Evolutionary conservation across 345 rosid species (phyloP).

Genomic region (Hevea brasiliensis): DNA sequence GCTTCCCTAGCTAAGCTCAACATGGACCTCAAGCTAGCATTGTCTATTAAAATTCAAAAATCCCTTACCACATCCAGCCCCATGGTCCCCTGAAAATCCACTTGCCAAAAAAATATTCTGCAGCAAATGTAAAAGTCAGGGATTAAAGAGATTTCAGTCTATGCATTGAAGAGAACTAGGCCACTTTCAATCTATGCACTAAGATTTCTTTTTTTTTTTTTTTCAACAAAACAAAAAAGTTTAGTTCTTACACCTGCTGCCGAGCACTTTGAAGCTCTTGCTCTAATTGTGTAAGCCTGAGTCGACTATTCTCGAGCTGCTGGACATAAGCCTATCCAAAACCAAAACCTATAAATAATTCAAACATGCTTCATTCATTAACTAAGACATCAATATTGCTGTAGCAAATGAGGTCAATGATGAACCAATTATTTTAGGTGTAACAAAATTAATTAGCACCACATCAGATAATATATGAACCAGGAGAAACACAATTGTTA

Average conservation of each 20-base stretch:
- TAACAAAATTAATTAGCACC: neutral
- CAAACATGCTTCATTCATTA: conserved; percentile 32
- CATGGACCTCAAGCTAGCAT: neutral
- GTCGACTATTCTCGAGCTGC: conserved; percentile 77
- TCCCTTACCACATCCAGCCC: conserved; percentile 57
- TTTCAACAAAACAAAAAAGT: no score
- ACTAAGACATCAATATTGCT: conserved; percentile 6
- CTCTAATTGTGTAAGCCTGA: conserved; percentile 69
- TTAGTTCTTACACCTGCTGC: conserved; percentile 56
- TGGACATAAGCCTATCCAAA: conserved; percentile 88
- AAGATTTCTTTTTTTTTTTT: neutral
- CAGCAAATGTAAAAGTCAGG: conserved; percentile 5
- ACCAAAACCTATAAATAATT: conserved; percentile 48
- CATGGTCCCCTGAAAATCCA: conserved; percentile 51
- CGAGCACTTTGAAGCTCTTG: conserved; percentile 80
- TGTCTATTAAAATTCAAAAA: neutral
- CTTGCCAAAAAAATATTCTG: conserved; percentile 54
- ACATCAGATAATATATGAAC: neutral
- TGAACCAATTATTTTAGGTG: conserved; percentile 7
- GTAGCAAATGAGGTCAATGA: neutral
- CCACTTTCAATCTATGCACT: neutral
- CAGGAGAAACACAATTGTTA: neutral
- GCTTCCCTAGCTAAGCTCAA: no score
- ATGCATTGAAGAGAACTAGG: neutral
- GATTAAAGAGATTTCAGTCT: neutral